Base-by-base conservation (phyloP, 176 grass and related monocot species). In the Coix lacrymajobi region DNA sequence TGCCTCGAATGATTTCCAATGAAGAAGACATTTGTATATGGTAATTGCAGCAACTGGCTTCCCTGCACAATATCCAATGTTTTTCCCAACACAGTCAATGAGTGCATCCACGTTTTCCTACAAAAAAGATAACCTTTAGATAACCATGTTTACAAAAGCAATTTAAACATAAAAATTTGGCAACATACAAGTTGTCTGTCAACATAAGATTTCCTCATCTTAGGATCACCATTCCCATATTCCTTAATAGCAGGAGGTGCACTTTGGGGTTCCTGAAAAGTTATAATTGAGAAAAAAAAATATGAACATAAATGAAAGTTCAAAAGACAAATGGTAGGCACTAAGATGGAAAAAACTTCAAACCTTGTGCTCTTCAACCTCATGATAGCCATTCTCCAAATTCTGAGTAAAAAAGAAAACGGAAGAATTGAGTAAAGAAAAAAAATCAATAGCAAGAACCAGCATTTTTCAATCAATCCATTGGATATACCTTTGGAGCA, bases 1-100 rank as follows among this genome's bases (percentile, higher is more conserved):
- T 38, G 96, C 93, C 84, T 99, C 96, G 52, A 99, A 99, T 69
- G 93, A 99, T 84, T 99, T 99, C 96, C 96, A 99, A 62, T 96
- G 87, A 73, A 99, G 89, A 56, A 99, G 96, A 51, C 96, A 99
- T 86, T 88, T 99, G 86, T 99, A 99, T 82, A 96, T 99, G 34
- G 91, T 96, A 80, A 93, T 83, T 44, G 91, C 93, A 79, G 96
- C 96, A 74, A 96, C 91, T 80, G 96, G 96, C 83, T 98, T 98
- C 76, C 86, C 96, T 36, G 85, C 84, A 49, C 92, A 86, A 75
- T 91, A 98, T 77, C 96, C 96, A 88, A 95, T 84, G 79, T 95
- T 90, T 89, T 91, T 91, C 29, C 66, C 38, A 28, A 95, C 85
- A 89, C 92, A 93, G 28, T 84, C 90, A 68, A 98, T 91, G 36